These are phyloP conservation scores for Mercurialis annua DNA, from an alignment of 345 rosid genomes.

Conservation along the genomic window DNA sequence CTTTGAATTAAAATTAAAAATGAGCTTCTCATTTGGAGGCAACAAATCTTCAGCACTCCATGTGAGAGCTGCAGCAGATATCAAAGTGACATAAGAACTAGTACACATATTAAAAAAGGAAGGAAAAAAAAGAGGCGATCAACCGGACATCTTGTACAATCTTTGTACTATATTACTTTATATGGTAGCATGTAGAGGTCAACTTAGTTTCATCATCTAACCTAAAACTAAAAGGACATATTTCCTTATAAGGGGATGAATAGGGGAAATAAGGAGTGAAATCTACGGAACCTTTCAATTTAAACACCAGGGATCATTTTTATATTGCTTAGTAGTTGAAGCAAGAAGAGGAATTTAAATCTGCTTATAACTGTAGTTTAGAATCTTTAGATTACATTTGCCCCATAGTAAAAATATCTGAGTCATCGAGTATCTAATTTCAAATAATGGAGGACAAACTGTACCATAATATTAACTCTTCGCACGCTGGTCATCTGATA, in stretches of 20 bases:
- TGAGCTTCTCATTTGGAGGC: constrained; percentile 66
- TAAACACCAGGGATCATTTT: background rate
- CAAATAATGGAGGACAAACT: no score
- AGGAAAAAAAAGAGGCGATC: background rate
- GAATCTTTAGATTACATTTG: background rate
- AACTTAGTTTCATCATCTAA: background rate
- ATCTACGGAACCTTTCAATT: background rate
- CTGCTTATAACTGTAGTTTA: background rate
- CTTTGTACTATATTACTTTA: background rate
- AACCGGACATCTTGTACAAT: background rate
- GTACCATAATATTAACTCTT: no score
- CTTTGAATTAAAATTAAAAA: constrained; percentile 70
- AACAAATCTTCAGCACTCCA: constrained; percentile 84
- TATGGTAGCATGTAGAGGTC: background rate
- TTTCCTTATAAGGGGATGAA: background rate
- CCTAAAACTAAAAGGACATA: no score
- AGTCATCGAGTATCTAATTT: background rate
- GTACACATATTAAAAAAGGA: background rate
- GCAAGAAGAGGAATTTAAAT: background rate
- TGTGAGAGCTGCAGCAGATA: constrained; percentile 53
- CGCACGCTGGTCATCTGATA: background rate
- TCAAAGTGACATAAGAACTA: background rate
- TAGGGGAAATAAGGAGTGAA: background rate
- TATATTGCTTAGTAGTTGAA: background rate
- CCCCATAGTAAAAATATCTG: background rate